These are phyloP conservation scores for Nevesoporus exiguus DNA, from an alignment of 768 basidiomycete genomes.

Conservation along the genomic window DNA sequence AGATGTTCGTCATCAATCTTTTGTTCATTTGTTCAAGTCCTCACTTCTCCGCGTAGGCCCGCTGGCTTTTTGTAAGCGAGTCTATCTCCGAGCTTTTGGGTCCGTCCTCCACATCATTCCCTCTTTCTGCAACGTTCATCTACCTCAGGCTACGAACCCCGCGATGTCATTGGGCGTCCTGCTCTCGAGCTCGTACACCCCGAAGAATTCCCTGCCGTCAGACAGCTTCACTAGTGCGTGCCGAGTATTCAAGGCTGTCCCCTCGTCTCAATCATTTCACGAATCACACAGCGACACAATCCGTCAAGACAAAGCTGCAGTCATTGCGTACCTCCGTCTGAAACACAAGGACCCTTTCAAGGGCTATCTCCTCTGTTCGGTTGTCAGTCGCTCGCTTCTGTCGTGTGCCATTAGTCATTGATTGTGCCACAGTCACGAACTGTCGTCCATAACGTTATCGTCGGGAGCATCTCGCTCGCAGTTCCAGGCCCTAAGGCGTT, in stretches of 20 bases:
- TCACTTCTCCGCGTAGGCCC: slow-evolving; percentile 41
- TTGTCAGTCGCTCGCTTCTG: slow-evolving; percentile 46
- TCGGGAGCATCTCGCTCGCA: slow-evolving; percentile 78
- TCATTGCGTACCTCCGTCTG: slow-evolving; percentile 73
- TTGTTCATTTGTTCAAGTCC: neutral
- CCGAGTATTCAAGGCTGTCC: neutral
- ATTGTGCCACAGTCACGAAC: slow-evolving; percentile 47
- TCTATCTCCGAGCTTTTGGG: slow-evolving; percentile 66
- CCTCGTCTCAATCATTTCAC: neutral
- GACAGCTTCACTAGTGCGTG: slow-evolving; percentile 62
- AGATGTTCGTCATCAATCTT: slow-evolving; percentile 42
- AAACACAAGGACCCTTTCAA: slow-evolving; percentile 76
- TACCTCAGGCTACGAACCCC: slow-evolving; percentile 63
- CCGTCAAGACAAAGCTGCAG: slow-evolving; percentile 74
- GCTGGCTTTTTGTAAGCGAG: slow-evolving; percentile 65
- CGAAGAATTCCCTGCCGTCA: slow-evolving; percentile 67
- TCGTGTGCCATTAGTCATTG: neutral
- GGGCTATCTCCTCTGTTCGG: slow-evolving; percentile 70
- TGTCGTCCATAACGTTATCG: slow-evolving; percentile 68
- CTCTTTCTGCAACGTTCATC: neutral
- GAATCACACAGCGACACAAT: slow-evolving; percentile 59
- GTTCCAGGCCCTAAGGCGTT: slow-evolving; percentile 70
- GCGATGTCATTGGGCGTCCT: slow-evolving; percentile 64
- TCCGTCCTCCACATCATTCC: slow-evolving; percentile 17
- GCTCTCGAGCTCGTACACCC: slow-evolving; percentile 79